Base-by-base conservation (phyloP, 169 alveolate species). In the Cryptosporidium viatorum region DNA sequence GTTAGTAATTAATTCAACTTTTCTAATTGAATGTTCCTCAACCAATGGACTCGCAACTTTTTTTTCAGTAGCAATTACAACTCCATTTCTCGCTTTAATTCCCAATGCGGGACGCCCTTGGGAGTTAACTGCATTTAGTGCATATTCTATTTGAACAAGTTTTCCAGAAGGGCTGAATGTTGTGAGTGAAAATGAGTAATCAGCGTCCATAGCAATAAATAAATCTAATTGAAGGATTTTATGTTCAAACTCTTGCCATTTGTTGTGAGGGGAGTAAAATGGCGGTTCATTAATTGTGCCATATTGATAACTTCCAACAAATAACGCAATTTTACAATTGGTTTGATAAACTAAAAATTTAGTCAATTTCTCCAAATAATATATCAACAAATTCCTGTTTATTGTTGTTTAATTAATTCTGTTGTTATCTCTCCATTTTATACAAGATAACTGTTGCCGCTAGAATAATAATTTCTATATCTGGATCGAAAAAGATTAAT, bases 161-260 rank as follows among this genome's bases (percentile, higher is more conserved):
- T 97, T 97, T 35, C 99, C 99, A 50, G 97, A 93, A 45, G 98
- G 98, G 58, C 98, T 94, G 94, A 97, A 97, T 43, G 99, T 97
- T 68, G 99, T 97, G 84, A 97, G 93, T 33, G 98, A 95, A 93
- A 97, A 97, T 71, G 96, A 95, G 87, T 96, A 96, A 70, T 96
- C 98, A 39, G 96, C 92, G 55, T 96, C 98, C 71, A 91, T 96
- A 48, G 95, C 93, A 96, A 93, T 95, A 26, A 29, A 59, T 59
- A 84, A 69, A 41, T 75, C 45, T 37, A 48, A 31, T 21, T 50
- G 80, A 21, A 18, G 18, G 55, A 50, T 68, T 68, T 68, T 18
- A 71, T 93, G 29, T 70, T 41, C 48, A 48, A 33, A 73, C 70
- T 84, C 58, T 12, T 50, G 21, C 43, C 69, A 60, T 26, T 69